phyloP scores from a whole-genome alignment of 768 basidiomycete species.

The Mrakia blollopis region DNA sequence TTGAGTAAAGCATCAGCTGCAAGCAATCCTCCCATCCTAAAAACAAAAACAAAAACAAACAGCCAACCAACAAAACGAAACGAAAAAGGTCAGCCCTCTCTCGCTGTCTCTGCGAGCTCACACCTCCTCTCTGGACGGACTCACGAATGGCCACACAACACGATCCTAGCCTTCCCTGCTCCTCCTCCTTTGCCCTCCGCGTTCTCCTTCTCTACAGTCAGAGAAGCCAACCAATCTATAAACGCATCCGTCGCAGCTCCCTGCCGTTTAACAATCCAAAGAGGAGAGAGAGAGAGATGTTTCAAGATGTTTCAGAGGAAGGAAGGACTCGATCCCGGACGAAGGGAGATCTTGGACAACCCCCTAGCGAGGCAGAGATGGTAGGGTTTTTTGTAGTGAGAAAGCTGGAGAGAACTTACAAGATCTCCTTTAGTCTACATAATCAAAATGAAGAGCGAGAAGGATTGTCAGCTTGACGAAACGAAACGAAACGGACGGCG shows the following conservation, averaged over 20 bases:
- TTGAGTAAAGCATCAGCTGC: conserved; percentile 76
- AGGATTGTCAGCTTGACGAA: neutral
- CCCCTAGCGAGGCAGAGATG: too few species aligned
- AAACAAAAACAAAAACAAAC: neutral
- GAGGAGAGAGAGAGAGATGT: conserved; percentile 7
- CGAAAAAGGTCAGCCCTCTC: neutral
- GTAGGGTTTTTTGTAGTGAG: neutral
- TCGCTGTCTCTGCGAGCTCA: neutral
- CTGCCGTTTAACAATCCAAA: conserved; percentile 48
- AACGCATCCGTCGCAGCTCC: conserved; percentile 75
- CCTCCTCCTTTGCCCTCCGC: conserved; percentile 55
- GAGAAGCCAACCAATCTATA: conserved; percentile 85
- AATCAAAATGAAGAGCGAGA: neutral
- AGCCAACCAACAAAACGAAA: too few species aligned
- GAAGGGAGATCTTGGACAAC: too few species aligned
- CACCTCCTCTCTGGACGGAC: conserved; percentile 11
- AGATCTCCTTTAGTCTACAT: conserved; percentile 76
- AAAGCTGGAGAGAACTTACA: conserved; percentile 50
- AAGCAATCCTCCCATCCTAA: conserved; percentile 87
- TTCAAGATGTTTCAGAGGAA: neutral
- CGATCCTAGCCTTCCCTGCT: conserved; percentile 57
- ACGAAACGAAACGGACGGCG: neutral
- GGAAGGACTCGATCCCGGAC: neutral
- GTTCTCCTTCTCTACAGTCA: conserved; percentile 79
- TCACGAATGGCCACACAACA: conserved; percentile 72